Evolutionary conservation across 2,329 filamentous ascomycete genomes (phyloP).

Genomic region (Calonectria crousiana): DNA sequence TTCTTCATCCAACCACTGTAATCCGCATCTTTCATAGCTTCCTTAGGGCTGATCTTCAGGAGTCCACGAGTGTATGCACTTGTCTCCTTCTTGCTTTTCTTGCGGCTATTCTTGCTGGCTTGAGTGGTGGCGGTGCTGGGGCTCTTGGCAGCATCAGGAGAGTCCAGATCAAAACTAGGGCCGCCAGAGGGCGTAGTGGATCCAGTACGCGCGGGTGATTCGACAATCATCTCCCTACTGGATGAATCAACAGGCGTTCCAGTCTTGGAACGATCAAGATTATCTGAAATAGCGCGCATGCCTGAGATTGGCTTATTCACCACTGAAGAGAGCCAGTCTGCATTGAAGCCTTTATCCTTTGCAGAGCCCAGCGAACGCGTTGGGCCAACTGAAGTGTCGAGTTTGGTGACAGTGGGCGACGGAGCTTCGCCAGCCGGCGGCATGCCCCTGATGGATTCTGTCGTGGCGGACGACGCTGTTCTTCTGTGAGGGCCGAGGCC

Average conservation of each 20-base stretch:
- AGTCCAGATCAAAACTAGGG: slow-evolving; percentile 83
- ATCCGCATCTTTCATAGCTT: slow-evolving; percentile 88
- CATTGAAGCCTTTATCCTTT: slow-evolving; percentile 58
- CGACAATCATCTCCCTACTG: slow-evolving; percentile 47
- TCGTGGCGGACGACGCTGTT: slow-evolving; percentile 71
- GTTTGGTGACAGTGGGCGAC: slow-evolving; percentile 70
- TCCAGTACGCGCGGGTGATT: slow-evolving; percentile 75
- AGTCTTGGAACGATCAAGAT: slow-evolving; percentile 68
- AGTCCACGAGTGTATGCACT: slow-evolving; percentile 93
- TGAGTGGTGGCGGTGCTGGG: slow-evolving; percentile 62
- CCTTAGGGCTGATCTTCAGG: slow-evolving; percentile 81
- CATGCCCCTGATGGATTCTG: slow-evolving; percentile 64
- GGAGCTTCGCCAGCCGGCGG: slow-evolving; percentile 66
- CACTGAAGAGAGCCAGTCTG: slow-evolving; percentile 67
- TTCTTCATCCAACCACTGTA: slow-evolving; percentile 99
- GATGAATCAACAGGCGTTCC: slow-evolving; percentile 62
- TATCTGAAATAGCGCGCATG: slow-evolving; percentile 88
- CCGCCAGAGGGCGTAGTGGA: slow-evolving; percentile 77
- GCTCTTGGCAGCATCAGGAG: slow-evolving; percentile 73
- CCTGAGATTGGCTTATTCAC: slow-evolving; percentile 68
- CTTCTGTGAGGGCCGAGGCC: slow-evolving; percentile 68
- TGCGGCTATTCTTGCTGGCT: slow-evolving; percentile 62
- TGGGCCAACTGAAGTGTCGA: slow-evolving; percentile 61
- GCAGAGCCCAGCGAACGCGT: slow-evolving; percentile 56
- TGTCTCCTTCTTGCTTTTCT: slow-evolving; percentile 93